Percentiles rank a stretch among this genome's conserved stretches.
These are phyloP conservation scores for Beauveria pseudobassiana DNA, from an alignment of 2,329 filamentous ascomycete genomes.

Conservation along the genomic window DNA sequence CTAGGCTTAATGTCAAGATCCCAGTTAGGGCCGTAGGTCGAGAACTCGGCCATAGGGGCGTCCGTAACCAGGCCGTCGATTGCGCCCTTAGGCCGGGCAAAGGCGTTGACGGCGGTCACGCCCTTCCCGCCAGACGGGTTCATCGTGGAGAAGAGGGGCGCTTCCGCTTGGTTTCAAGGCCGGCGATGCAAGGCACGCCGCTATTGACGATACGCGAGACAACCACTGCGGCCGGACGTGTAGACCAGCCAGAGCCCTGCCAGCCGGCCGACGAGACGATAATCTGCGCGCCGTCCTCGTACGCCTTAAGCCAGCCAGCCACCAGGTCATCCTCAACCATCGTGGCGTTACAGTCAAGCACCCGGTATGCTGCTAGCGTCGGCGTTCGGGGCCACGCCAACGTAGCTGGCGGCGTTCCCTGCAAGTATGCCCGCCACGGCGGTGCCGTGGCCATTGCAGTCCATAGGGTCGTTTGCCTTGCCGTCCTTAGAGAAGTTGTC, in stretches of 20 bases:
- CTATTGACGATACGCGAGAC: not conserved
- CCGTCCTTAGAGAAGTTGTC: not conserved
- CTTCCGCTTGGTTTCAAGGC: not conserved
- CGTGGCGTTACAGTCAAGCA: not conserved
- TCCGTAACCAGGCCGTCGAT: too few species aligned
- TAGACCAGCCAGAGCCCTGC: not conserved
- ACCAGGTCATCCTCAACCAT: not conserved
- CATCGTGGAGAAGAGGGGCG: not conserved
- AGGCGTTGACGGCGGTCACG: not conserved
- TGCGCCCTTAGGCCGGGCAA: too few species aligned
- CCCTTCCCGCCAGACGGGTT: not conserved
- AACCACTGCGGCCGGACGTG: not conserved
- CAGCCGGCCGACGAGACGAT: not conserved
- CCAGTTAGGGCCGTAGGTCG: too few species aligned
- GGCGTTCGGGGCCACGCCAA: not conserved
- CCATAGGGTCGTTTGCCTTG: not conserved
- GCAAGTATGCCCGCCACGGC: not conserved
- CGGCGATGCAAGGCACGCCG: not conserved
- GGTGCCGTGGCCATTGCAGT: not conserved
- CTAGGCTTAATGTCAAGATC: too few species aligned
- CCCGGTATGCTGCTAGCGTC: not conserved
- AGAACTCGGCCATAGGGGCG: too few species aligned
- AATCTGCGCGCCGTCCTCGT: not conserved
- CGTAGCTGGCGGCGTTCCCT: not conserved
- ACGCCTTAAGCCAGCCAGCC: not conserved